Evolutionary conservation across 2,329 filamentous ascomycete genomes (phyloP).

Genomic region (Fusarium sp.): DNA sequence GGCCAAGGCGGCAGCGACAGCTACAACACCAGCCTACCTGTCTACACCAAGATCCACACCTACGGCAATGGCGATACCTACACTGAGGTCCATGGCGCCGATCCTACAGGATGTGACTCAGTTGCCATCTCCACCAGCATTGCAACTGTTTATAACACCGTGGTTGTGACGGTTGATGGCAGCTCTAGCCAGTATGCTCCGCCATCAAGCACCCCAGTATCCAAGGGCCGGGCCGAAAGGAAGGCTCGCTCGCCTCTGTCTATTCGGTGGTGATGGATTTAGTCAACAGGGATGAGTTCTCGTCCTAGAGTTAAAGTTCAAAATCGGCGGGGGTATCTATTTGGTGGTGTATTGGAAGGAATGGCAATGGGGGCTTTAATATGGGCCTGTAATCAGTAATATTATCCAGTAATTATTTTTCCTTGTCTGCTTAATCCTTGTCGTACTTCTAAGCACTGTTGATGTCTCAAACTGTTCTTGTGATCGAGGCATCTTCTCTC

Average conservation of each 20-base stretch:
- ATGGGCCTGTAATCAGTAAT: slow-evolving; percentile 31
- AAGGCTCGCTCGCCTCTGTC: slow-evolving; percentile 34
- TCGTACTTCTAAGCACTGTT: background rate
- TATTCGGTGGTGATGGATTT: slow-evolving; percentile 28
- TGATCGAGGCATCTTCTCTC: too few species aligned
- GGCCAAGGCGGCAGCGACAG: slow-evolving; percentile 10
- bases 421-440: background rate
- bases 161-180: slow-evolving; percentile 50
- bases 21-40: slow-evolving; percentile 20
- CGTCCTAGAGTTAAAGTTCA: slow-evolving; percentile 23
- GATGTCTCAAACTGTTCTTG: too few species aligned
- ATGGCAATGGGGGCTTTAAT: slow-evolving; percentile 17
- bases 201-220: slow-evolving; percentile 21
- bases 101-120: slow-evolving; percentile 43
- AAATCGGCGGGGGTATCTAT: slow-evolving; percentile 10
- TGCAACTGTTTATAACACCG: slow-evolving; percentile 55
- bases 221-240: slow-evolving; percentile 12
- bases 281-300: background rate
- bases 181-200: slow-evolving; percentile 3
- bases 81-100: slow-evolving; percentile 24
- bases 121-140: slow-evolving; percentile 50
- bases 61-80: slow-evolving; percentile 24
- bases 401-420: slow-evolving; percentile 27
- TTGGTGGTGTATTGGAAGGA: slow-evolving; percentile 1
- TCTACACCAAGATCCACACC: slow-evolving; percentile 40